phyloP scores from a whole-genome alignment of 2,329 filamentous ascomycete species.

The Ophiocordyceps sinensis region DNA sequence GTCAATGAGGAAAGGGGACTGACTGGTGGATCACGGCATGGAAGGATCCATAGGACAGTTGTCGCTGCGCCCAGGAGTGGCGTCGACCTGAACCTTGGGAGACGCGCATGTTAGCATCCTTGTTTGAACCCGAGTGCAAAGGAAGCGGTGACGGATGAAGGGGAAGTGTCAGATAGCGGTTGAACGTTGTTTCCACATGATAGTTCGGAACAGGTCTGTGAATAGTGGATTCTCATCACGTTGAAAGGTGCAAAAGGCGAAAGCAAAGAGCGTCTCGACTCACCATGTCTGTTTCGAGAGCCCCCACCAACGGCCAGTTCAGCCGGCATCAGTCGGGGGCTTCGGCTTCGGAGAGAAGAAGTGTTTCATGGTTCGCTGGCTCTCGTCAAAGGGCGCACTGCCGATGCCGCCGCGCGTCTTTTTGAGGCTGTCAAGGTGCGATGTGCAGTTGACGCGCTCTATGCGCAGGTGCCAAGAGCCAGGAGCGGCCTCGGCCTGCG shows the following conservation, averaged over 20 bases:
- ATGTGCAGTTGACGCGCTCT: slow-evolving; percentile 49
- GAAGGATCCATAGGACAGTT: too few relatives aligned
- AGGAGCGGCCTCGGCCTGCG: too few relatives aligned
- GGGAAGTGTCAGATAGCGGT: slow-evolving; percentile 58
- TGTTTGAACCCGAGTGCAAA: background rate
- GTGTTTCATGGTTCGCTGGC: slow-evolving; percentile 59
- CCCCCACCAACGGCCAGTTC: too few relatives aligned
- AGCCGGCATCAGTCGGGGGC: background rate
- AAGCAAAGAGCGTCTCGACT: slow-evolving; percentile 1
- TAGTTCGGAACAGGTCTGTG: slow-evolving; percentile 77
- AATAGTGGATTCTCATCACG: slow-evolving; percentile 56
- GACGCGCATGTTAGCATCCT: background rate
- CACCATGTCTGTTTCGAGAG: too few relatives aligned
- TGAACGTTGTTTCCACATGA: slow-evolving; percentile 60
- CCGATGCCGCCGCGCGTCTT: slow-evolving; percentile 74
- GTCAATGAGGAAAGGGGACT: too few relatives aligned
- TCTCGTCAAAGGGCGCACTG: slow-evolving; percentile 59
- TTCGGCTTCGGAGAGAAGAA: slow-evolving; percentile 47
- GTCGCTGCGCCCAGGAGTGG: too few relatives aligned
- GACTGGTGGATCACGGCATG: too few relatives aligned
- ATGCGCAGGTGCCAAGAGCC: slow-evolving; percentile 23
- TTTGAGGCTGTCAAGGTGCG: slow-evolving; percentile 60
- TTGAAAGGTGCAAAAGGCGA: slow-evolving; percentile 5
- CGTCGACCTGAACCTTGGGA: too few relatives aligned
- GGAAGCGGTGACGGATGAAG: background rate